Evolutionary conservation across 192 early-diverging fungal species (phyloP), one percentile per base, ranked within the genome.

Genomic region (Gaertneriomyces sp.): DNA sequence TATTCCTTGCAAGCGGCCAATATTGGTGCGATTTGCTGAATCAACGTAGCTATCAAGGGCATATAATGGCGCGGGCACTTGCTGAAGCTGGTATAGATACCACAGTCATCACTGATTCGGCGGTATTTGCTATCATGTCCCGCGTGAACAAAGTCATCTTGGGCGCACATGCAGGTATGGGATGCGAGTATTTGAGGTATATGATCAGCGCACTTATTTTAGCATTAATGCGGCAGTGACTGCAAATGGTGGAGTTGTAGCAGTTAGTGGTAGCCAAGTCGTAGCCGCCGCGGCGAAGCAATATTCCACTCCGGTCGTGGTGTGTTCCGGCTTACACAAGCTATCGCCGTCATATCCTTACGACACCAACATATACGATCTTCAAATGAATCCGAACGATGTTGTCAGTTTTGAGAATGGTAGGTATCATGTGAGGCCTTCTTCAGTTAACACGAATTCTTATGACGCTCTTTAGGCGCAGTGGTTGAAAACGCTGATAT

Each of bases 101-200:
- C 1, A 93, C 91, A 0, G 85, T 96, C 7, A 91, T 98, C 33
- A 80, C 90, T 0, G 96, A 98, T 69, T 88, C 93, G 14, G 93
- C 96, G 0, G 87, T 94, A 16, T 96, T 95, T 86, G 94, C 93
- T 8, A 89, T 96, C 56, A 98, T 98, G 96, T 89, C 94, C 43
- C 85, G 96, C 52, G 94, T 96, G 19, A 95, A 95, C 84, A 98
- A 96, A 75, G 94, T 98, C 38, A 89, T 98, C 63, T 73, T 96
- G 40, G 93, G 93, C 33, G 89, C 92, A 1, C 91, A 93, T 60
- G 92, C 92, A 12, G 87, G 87, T 88, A 73, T 60, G 72, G 20
- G 25, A 33, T 33, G 2, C 25, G 25, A 33, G 9, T 43, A 9
- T 61, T 33, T 42, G n/a, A 17, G 3, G 5, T 53, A 66, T 33